Percentiles rank a stretch among this genome's conserved stretches.
Evolutionary conservation across 306 rosid species (phyloP).

Genomic region (Quercus engelmannii): DNA sequence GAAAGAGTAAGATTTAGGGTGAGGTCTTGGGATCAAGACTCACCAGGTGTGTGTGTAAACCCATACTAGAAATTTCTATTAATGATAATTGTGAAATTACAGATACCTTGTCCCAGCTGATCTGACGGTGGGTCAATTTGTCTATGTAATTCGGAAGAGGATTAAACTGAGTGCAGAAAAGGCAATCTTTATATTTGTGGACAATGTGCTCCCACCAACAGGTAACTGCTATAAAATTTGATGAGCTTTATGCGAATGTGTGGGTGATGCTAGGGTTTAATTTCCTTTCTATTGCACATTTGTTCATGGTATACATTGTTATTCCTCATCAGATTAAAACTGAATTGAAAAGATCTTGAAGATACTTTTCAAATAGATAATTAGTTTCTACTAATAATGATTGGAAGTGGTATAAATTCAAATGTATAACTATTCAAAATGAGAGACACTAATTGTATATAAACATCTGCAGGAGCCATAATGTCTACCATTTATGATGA

Average conservation of each 20-base stretch:
- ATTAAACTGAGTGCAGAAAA: background rate
- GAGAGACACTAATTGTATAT: background rate
- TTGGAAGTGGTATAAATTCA: background rate
- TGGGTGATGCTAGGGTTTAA: background rate
- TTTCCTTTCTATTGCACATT: background rate
- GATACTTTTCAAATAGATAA: background rate
- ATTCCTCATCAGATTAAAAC: background rate
- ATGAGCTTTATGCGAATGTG: background rate
- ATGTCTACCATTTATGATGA: slow-evolving; percentile 4
- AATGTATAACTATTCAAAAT: background rate
- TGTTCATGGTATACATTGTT: background rate
- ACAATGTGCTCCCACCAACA: background rate
- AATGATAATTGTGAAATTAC: background rate
- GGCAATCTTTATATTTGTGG: slow-evolving; percentile 1
- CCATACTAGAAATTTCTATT: background rate
- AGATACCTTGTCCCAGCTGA: slow-evolving; percentile 17
- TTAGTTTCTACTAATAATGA: background rate
- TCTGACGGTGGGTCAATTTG: background rate
- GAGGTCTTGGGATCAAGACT: too few species aligned
- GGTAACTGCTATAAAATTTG: slow-evolving; percentile 4
- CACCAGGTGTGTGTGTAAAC: too few species aligned
- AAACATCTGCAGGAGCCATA: background rate
- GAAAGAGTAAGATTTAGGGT: too few species aligned
- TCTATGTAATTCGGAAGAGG: background rate
- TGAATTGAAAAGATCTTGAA: background rate